A percentile compares a stretch with the other conserved stretches of the same genome.
Conservation (phyloP, 495 filamentous ascomycete genomes). For the Xylaria castorea region DNA sequence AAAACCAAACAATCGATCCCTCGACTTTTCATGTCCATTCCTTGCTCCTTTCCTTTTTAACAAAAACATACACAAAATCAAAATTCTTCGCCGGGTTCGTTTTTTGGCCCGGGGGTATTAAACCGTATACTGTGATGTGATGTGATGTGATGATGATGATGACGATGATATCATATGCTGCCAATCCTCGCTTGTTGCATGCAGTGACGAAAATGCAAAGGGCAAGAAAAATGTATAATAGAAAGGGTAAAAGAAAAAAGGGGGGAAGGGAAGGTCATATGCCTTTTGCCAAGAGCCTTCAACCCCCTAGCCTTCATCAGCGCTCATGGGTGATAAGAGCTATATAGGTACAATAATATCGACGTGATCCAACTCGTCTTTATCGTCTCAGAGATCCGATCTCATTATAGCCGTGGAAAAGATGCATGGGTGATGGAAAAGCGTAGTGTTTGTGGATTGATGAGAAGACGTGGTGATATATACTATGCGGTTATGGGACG, state of each 20-base stretch:
- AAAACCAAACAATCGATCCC: neutral
- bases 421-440: neutral
- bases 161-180: constrained; percentile 15
- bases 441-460: neutral
- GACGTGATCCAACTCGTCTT: constrained; percentile 21
- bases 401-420: neutral
- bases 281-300: constrained; percentile 3
- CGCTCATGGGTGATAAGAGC: neutral
- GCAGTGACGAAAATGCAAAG: constrained; percentile 5
- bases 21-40: neutral
- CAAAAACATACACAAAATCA: constrained; percentile 9
- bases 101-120: constrained; percentile 15
- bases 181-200: constrained; percentile 24
- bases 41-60: neutral
- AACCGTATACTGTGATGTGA: constrained; percentile 18
- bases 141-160: constrained; percentile 7
- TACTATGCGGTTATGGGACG: neutral
- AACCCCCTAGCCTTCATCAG: neutral
- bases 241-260: neutral
- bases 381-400: constrained; percentile 12
- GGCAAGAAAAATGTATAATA: neutral
- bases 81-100: constrained; percentile 6
- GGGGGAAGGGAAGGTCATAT: neutral
- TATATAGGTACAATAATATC: constrained; percentile 13
- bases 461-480: constrained; percentile 1